Percentiles rank a stretch among this genome's conserved stretches.
Evolutionary conservation across 768 basidiomycete genomes (phyloP).

Genomic region (Trametes sanguinea): DNA sequence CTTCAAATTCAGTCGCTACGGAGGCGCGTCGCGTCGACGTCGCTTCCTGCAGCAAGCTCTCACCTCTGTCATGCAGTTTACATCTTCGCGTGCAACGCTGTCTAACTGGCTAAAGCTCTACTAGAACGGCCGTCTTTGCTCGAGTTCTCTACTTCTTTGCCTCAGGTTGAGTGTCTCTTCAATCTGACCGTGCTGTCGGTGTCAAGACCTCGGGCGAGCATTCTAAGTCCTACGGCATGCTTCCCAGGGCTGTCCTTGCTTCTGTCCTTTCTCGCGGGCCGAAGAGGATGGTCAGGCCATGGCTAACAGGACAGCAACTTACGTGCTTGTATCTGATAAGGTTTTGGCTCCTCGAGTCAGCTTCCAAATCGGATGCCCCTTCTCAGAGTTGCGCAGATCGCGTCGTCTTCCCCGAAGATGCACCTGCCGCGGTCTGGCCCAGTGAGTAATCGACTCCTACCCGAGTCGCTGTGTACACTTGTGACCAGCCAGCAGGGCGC

Average conservation of each 20-base stretch:
- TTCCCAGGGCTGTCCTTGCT: neutral
- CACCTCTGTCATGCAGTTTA: too few species aligned
- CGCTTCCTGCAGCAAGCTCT: too few species aligned
- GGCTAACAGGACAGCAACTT: neutral
- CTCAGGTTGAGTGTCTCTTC: too few species aligned
- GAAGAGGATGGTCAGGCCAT: neutral
- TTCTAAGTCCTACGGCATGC: neutral
- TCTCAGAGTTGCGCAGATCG: conserved; percentile 18
- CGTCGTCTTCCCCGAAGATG: conserved; percentile 17
- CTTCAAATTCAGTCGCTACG: neutral
- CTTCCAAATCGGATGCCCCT: neutral
- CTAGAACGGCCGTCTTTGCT: too few species aligned
- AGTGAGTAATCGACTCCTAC: conserved; percentile 17
- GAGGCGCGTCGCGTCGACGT: too few species aligned
- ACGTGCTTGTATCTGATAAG: conserved; percentile 10
- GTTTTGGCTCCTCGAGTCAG: neutral
- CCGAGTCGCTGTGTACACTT: conserved; percentile 15
- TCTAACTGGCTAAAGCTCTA: too few species aligned
- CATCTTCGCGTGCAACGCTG: too few species aligned
- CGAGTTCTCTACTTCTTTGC: too few species aligned
- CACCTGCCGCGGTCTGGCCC: conserved; percentile 13
- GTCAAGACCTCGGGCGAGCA: too few species aligned
- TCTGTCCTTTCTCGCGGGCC: neutral
- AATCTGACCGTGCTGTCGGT: too few species aligned
- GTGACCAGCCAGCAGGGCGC: conserved; percentile 13